phyloP scores from a whole-genome alignment of 352 stramenopile genomes.

The Pythium volutum region DNA sequence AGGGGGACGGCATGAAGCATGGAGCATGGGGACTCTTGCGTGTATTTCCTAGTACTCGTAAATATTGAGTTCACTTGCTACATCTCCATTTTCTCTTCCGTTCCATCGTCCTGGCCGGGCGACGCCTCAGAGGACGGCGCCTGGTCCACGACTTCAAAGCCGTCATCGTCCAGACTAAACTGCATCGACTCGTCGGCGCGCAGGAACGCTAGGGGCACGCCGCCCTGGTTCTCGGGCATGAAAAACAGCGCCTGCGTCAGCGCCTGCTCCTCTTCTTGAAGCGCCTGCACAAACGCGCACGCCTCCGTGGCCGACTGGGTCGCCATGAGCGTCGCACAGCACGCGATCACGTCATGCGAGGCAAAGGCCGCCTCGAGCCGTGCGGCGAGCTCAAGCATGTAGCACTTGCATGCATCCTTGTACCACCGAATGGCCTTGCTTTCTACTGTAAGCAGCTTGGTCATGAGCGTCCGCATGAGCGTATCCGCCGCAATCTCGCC shows the following conservation, averaged over 20 bases:
- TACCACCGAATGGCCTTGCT: constrained; percentile 72
- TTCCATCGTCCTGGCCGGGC: background rate
- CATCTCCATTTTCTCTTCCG: background rate
- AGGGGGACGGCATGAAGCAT: too few species aligned
- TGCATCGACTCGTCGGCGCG: constrained; percentile 66
- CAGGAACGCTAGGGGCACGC: constrained; percentile 65
- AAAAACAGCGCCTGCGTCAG: constrained; percentile 60
- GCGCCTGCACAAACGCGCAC: constrained; percentile 46
- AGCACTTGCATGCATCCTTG: constrained; percentile 54
- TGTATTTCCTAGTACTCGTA: background rate
- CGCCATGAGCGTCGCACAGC: constrained; percentile 34
- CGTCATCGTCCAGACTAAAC: constrained; percentile 78
- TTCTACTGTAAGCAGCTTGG: constrained; percentile 66
- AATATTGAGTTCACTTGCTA: constrained; percentile 13
- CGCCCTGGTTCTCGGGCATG: constrained; percentile 73
- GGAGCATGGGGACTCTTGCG: background rate
- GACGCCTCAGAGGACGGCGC: background rate
- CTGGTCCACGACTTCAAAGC: constrained; percentile 69
- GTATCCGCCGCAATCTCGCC: constrained; percentile 37
- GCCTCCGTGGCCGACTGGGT: constrained; percentile 9
- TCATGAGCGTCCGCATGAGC: constrained; percentile 50
- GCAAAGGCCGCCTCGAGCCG: constrained; percentile 44
- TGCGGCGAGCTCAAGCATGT: constrained; percentile 61
- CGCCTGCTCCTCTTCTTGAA: constrained; percentile 46
- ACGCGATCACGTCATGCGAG: constrained; percentile 42